phyloP scores from a whole-genome alignment of 495 filamentous ascomycete genomes.

The Opeltia flavorubescens region DNA sequence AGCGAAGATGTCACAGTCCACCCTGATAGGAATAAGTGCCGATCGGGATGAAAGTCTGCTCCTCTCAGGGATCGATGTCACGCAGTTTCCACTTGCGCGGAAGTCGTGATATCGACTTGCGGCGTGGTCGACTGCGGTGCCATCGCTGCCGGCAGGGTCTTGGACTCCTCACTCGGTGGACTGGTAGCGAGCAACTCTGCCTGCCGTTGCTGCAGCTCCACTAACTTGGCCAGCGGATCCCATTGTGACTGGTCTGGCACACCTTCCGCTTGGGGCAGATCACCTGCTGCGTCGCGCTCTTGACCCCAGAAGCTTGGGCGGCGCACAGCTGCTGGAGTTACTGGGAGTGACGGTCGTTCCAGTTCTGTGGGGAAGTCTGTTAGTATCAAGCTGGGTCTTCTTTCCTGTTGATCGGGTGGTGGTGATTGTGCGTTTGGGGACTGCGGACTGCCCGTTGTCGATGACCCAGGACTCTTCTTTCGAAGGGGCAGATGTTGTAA shows the following conservation, averaged over 20 bases:
- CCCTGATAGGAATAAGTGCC: too few relatives aligned
- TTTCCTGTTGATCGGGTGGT: conserved; percentile 11
- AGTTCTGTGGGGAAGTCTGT: conserved; percentile 77
- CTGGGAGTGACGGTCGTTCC: conserved; percentile 79
- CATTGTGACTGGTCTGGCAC: conserved; percentile 76
- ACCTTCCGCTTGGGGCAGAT: conserved; percentile 59
- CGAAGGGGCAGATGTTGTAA: conserved; percentile 35
- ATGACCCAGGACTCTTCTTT: background rate
- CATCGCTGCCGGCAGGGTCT: conserved; percentile 6
- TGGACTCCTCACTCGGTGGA: conserved; percentile 1
- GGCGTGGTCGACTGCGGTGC: too few relatives aligned
- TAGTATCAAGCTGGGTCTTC: conserved; percentile 43
- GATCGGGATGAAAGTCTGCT: too few relatives aligned
- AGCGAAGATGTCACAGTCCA: too few relatives aligned
- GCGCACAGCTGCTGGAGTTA: conserved; percentile 69
- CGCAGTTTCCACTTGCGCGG: too few relatives aligned
- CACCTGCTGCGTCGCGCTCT: conserved; percentile 35
- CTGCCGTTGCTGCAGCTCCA: conserved; percentile 51
- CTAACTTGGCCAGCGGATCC: conserved; percentile 60
- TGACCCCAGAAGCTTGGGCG: conserved; percentile 37
- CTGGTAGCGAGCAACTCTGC: conserved; percentile 33
- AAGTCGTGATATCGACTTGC: too few relatives aligned
- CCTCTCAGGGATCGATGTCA: too few relatives aligned
- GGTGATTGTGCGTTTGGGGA: conserved; percentile 15
- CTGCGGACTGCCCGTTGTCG: conserved; percentile 4